A percentile compares a stretch with the other conserved stretches of the same genome.
Conservation (phyloP, 2,329 filamentous ascomycete species). For the Monilinia vaccinii-corymbosi region DNA sequence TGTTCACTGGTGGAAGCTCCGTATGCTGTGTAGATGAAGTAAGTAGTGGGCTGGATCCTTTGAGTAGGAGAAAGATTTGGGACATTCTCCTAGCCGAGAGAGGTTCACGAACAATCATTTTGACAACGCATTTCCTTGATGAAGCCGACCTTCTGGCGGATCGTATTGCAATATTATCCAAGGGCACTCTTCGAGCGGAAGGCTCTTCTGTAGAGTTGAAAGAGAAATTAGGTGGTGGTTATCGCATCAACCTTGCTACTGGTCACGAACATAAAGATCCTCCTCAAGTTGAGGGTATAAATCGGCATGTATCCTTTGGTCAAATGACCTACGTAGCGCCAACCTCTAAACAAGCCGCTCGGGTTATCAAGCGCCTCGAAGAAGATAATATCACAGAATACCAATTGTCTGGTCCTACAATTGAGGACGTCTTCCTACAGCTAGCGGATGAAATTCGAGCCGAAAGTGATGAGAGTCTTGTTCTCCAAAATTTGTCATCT, state of each 20-base stretch:
- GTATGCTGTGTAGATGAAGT: conserved; percentile 92
- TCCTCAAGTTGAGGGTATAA: conserved; percentile 44
- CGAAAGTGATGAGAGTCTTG: conserved; percentile 31
- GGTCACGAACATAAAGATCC: conserved; percentile 39
- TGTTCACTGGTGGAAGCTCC: conserved; percentile 82
- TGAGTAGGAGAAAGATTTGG: conserved; percentile 86
- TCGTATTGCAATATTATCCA: conserved; percentile 79
- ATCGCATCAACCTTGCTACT: conserved; percentile 68
- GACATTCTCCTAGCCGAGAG: conserved; percentile 83
- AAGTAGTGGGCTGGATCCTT: conserved; percentile 76
- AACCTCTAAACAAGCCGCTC: conserved; percentile 60
- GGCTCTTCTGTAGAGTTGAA: conserved; percentile 84
- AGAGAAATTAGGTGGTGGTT: conserved; percentile 71
- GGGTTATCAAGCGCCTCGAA: conserved; percentile 63
- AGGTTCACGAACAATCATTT: conserved; percentile 69
- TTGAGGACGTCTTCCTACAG: conserved; percentile 86
- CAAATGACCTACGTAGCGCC: conserved; percentile 64
- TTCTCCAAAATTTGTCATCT: conserved; percentile 8
- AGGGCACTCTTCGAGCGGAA: conserved; percentile 70
- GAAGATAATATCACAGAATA: conserved; percentile 62
- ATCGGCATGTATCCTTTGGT: conserved; percentile 55
- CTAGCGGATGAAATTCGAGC: conserved; percentile 69
- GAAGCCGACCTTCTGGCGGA: conserved; percentile 87
- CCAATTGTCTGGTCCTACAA: conserved; percentile 77
- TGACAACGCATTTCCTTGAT: conserved; percentile 91